Evolutionary conservation across 2,329 filamentous ascomycete species (phyloP), one percentile per base, ranked within the genome.

Genomic region (Arthrobotrys megalospora): DNA sequence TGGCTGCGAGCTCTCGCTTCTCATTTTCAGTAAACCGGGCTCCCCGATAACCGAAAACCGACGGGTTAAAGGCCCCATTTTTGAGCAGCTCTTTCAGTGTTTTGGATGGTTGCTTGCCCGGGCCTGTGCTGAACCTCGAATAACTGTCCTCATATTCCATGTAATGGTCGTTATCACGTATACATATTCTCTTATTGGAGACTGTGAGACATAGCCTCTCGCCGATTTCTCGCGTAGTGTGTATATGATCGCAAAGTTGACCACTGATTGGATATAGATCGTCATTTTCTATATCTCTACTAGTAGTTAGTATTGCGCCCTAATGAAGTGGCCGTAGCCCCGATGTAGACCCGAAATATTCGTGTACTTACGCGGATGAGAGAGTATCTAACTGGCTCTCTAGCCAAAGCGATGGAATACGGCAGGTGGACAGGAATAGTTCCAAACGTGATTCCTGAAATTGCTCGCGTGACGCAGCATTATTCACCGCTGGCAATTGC

Each of bases 161-260:
- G 21, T 5, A 62, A 1, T 62, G 14, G 32, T 14, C 32, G 55
- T 43, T 43, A 43, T 41, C 14, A 21, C 36, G 32, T 55, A 55
- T 55, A 43, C 32, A 62, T 43, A 62, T 62, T 38, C 43, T 16
- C 8, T 62, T 62, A 21, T 62, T 62, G 21, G 55, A 41, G 14
- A 62, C 55, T 43, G 34, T 24, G 11, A 62, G 55, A 43, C 24
- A 43, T 11, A 62, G 55, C 32, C 32, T 62, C 43, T 38, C 36
- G 41, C 36, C 36, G 32, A 62, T 43, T 62, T 62, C 55, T 62
- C 36, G n/a, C 10, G 55, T 21, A 43, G 14, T 43, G 43, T 62
- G 55, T 62, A 62, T 62, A 24, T 62, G 55, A 12, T 62, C 36
- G 55, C 55, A 62, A 62, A 62, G 55, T 12, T 62, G 32, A 24